Conservation (phyloP, 768 basidiomycete genomes). For the Lepiota venenata region DNA sequence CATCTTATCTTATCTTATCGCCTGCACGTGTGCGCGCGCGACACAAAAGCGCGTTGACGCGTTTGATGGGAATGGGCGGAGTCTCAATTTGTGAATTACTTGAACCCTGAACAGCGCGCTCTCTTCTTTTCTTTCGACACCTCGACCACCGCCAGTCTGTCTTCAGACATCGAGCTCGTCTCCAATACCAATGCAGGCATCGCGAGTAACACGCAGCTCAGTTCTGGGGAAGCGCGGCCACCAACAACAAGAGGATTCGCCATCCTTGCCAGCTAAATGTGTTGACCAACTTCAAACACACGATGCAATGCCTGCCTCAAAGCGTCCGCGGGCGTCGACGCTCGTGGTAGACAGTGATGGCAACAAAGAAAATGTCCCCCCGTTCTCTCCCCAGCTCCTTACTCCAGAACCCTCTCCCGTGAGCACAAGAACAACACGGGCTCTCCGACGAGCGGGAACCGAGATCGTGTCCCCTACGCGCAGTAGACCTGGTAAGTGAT, state of each 20-base stretch:
- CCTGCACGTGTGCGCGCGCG: slow-evolving; percentile 9
- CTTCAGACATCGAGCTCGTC: slow-evolving; percentile 9
- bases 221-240: slow-evolving; percentile 52
- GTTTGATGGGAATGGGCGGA: slow-evolving; percentile 12
- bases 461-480: slow-evolving; percentile 39
- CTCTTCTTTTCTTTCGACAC: slow-evolving; percentile 11
- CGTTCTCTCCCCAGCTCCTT: slow-evolving; percentile 39
- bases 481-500: slow-evolving; percentile 39
- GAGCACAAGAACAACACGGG: slow-evolving; percentile 34
- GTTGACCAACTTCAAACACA: slow-evolving; percentile 52
- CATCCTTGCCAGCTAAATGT: slow-evolving; percentile 23
- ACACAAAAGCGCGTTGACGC: slow-evolving; percentile 11
- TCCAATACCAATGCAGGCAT: slow-evolving; percentile 35
- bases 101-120: slow-evolving; percentile 3
- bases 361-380: slow-evolving; percentile 83
- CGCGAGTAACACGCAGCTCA: slow-evolving; percentile 40
- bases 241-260: slow-evolving; percentile 29
- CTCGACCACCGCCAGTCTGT: neutral
- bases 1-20: slow-evolving; percentile 9
- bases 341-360: slow-evolving; percentile 47
- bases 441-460: slow-evolving; percentile 34
- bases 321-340: slow-evolving; percentile 54
- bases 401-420: slow-evolving; percentile 31
- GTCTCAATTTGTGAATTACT: slow-evolving; percentile 9
- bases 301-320: slow-evolving; percentile 60